Evolutionary conservation across 331 rosid species (phyloP).

Genomic region (Arachis monticola): DNA sequence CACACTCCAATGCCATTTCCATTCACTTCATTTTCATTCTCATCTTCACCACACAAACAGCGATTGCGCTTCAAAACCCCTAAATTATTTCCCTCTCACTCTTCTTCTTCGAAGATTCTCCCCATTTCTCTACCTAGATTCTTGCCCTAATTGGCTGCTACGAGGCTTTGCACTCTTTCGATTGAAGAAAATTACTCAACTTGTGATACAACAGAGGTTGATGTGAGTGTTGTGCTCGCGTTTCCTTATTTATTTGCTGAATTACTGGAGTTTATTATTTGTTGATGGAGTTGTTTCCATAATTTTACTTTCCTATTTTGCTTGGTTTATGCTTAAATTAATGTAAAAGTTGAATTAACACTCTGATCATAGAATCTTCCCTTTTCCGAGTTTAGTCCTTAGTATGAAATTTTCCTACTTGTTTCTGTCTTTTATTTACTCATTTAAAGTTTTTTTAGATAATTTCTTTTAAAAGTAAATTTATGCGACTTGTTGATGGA

Average conservation of each 20-base stretch:
- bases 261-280: constrained; percentile 10
- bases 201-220: constrained; percentile 28
- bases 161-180: constrained; percentile 9
- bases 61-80: constrained; percentile 27
- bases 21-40: constrained; percentile 26
- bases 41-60: constrained; percentile 6
- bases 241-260: constrained; percentile 29
- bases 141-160: constrained; percentile 41
- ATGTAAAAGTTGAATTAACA: constrained; percentile 2
- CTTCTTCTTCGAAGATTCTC: not conserved
- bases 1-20: constrained; percentile 37
- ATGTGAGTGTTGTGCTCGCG: constrained; percentile 47
- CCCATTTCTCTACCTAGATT: constrained; percentile 9
- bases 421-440: not conserved
- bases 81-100: no score
- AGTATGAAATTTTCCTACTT: not conserved
- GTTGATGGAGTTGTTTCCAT: constrained; percentile 35
- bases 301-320: constrained; percentile 40
- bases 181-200: constrained; percentile 29
- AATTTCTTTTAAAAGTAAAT: not conserved
- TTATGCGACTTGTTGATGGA: not conserved
- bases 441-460: not conserved
- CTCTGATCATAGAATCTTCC: constrained; percentile 18
- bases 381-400: constrained; percentile 30
- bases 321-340: constrained; percentile 28